These are phyloP conservation scores for barrel medic (Medicago truncatula) DNA, from an alignment of 306 rosid genomes.

Conservation along the genomic window MtrunA17r5.0-ANR NC_053046.1:1462501-1463000, in stretches of 20 bases:
- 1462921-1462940: slow-evolving; percentile 76
- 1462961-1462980: slow-evolving; percentile 85
- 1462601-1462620: slow-evolving; percentile 98
- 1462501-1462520: too few species aligned
- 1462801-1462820: not conserved
- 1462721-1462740: slow-evolving; percentile 68
- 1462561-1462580: too few species aligned
- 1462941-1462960: slow-evolving; percentile 64
- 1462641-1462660: slow-evolving; percentile 70
- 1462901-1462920: not conserved
- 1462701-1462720: slow-evolving; percentile 78
- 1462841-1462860: not conserved
- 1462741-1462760: slow-evolving; percentile 71
- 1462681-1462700: slow-evolving; percentile 85
- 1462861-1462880: not conserved
- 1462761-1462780: slow-evolving; percentile 88
- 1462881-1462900: not conserved
- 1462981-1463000: slow-evolving; percentile 92
- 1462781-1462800: slow-evolving; percentile 87
- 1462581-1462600: slow-evolving; percentile 44
- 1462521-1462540: too few species aligned
- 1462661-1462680: slow-evolving; percentile 68
- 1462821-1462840: not conserved
- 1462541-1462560: too few species aligned
- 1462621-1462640: slow-evolving; percentile 90